Evolutionary conservation across 257 asterid species (phyloP), one percentile per base, ranked within the genome.

Genomic region (Linderniella brevidens): DNA sequence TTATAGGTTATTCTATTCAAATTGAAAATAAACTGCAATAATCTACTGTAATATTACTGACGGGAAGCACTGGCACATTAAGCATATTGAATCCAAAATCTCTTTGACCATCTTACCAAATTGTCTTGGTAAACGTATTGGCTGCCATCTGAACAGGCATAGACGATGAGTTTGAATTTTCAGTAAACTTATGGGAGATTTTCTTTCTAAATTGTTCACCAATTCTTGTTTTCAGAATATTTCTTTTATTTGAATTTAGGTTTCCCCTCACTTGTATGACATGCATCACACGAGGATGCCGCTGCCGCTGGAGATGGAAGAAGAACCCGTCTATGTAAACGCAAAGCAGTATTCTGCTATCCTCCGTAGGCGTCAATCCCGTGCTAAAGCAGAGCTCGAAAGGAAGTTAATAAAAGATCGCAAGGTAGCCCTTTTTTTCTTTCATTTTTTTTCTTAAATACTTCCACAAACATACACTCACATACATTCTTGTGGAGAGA

Each of bases 291-390:
- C 68, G 19, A 74, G 87, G 70, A 74, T 78, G 83, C 78, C 83
- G 14, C 64, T 78, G 75, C 80, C 75, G 17, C 69, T 64, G 40
- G 83, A 78, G 59, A 62, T 74, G 83, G 66, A 75, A 11, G 76
- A 59, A 48, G 83, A 78, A 55, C 88, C 88, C 17, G 78, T 78
- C n/a, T 78, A 68, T 58, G 88, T 78, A 49, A 77, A 77, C 59
- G 82, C 87, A 17, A 77, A 77, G 71, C 82, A 77, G 55, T 46
- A 46, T 32, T 38, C 25, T 37, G 79, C 78, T 37, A 78, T 78
- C 48, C 56, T 78, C 65, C 71, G 82, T 17, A 65, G 88, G 58
- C 64, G 88, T 47, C 72, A 78, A 65, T 66, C 77, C 19, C 88
- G 88, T 5, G 83, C 83, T 25, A 74, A 78, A 62, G 83, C 88